Evolutionary conservation across 176 grass and related monocot species (phyloP).

Genomic region (Aegilops tauschii): DNA sequence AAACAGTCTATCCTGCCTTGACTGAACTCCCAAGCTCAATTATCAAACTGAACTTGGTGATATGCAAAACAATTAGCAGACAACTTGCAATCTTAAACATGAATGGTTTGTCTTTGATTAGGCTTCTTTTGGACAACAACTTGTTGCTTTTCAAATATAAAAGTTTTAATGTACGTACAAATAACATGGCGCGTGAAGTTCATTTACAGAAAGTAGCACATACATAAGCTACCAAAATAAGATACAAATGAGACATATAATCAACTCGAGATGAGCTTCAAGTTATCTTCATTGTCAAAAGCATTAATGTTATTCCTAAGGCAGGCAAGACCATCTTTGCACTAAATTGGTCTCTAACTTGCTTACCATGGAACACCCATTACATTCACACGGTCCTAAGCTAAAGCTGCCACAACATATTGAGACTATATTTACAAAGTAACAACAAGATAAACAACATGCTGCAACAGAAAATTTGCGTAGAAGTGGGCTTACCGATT

Average conservation of each 20-base stretch:
- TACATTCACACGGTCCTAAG: not conserved
- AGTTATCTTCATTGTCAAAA: not conserved
- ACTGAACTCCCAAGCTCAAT: not conserved
- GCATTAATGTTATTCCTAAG: not conserved
- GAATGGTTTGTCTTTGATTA: not conserved
- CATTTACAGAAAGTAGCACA: not conserved
- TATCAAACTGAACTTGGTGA: not conserved
- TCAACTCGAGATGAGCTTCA: not conserved
- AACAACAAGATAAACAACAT: not conserved
- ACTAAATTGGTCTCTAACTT: not conserved
- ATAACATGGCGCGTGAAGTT: not conserved
- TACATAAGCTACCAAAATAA: not conserved
- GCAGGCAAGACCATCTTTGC: not conserved
- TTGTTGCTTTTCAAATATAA: not conserved
- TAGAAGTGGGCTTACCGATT: constrained; percentile 40
- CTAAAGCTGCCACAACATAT: not conserved
- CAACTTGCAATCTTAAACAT: not conserved
- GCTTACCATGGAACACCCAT: not conserved
- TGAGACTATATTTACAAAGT: not conserved
- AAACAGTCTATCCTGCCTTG: not conserved
- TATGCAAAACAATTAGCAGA: not conserved
- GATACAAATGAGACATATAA: not conserved
- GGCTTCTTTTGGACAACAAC: not conserved
- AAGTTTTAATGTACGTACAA: not conserved
- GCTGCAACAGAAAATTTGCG: not conserved